phyloP scores from a whole-genome alignment of 306 rosid genomes.

The Alnus glutinosa region DNA sequence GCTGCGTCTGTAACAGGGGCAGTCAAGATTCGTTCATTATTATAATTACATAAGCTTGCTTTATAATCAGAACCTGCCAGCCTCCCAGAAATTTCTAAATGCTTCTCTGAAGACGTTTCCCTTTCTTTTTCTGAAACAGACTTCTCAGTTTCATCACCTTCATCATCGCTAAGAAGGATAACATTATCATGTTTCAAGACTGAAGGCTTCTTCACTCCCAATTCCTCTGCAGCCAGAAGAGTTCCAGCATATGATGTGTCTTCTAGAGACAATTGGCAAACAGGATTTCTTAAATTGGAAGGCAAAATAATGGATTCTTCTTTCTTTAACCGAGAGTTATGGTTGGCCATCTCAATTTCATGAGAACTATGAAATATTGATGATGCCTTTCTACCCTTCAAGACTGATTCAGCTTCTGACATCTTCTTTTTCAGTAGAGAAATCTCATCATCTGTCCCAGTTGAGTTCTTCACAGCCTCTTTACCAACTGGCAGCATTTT shows the following conservation, averaged over 20 bases:
- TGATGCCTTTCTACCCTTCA: slow-evolving; percentile 25
- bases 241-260: slow-evolving; percentile 45
- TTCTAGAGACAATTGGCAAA: slow-evolving; percentile 54
- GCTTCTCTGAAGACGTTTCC: slow-evolving; percentile 33
- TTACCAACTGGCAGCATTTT: slow-evolving; percentile 26
- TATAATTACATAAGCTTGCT: slow-evolving; percentile 38
- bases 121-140: slow-evolving; percentile 38
- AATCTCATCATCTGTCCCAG: slow-evolving; percentile 35
- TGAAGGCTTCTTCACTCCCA: slow-evolving; percentile 44
- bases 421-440: slow-evolving; percentile 37
- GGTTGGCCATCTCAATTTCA: slow-evolving; percentile 31
- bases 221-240: slow-evolving; percentile 34
- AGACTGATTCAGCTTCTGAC: slow-evolving; percentile 36
- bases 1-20: slow-evolving; percentile 51
- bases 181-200: slow-evolving; percentile 36
- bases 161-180: slow-evolving; percentile 86
- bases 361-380: slow-evolving; percentile 24
- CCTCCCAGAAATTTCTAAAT: slow-evolving; percentile 32
- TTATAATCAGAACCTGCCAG: slow-evolving; percentile 43
- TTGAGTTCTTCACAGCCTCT: slow-evolving; percentile 34
- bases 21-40: slow-evolving; percentile 38
- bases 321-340: slow-evolving; percentile 33
- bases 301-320: slow-evolving; percentile 42
- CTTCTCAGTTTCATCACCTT: slow-evolving; percentile 55
- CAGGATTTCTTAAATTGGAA: slow-evolving; percentile 36